Conservation (phyloP, 2,329 filamentous ascomycete species). For the Pseudogymnoascus sp. region DNA sequence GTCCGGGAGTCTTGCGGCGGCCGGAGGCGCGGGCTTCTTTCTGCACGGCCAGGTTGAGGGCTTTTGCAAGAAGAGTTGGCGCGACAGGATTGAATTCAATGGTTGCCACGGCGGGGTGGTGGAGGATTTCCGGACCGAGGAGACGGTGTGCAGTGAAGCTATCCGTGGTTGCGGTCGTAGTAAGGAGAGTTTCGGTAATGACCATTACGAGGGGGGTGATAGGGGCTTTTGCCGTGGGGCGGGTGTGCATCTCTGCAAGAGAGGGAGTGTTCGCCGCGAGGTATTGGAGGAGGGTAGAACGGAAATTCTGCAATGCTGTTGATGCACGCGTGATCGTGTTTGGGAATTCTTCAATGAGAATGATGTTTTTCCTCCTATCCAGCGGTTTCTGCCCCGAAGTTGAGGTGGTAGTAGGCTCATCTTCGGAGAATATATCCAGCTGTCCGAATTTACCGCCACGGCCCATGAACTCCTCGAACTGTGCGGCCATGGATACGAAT, state of each 20-base stretch:
- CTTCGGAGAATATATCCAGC: constrained; percentile 41
- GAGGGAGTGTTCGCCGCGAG: constrained; percentile 59
- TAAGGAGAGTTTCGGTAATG: constrained; percentile 82
- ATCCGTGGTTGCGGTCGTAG: constrained; percentile 74
- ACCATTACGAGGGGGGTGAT: constrained; percentile 76
- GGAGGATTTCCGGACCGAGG: constrained; percentile 76
- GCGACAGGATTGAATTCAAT: constrained; percentile 95
- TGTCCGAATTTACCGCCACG: constrained; percentile 73
- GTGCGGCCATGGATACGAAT: constrained; percentile 61
- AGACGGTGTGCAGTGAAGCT: constrained; percentile 89
- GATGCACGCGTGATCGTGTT: constrained; percentile 64
- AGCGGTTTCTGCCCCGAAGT: constrained; percentile 25
- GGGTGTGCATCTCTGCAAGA: constrained; percentile 37
- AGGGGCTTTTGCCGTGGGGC: constrained; percentile 30
- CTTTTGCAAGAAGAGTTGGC: constrained; percentile 75
- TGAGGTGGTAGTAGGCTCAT: constrained; percentile 19
- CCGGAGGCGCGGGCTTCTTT: constrained; percentile 80
- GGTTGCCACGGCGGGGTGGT: constrained; percentile 67
- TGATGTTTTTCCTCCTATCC: constrained; percentile 42
- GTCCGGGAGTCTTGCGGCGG: constrained; percentile 66
- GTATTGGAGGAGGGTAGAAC: constrained; percentile 66
- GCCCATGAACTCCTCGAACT: constrained; percentile 88
- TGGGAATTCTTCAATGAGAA: constrained; percentile 76
- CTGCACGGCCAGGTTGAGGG: constrained; percentile 69
- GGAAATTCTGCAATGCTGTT: constrained; percentile 59